Conservation (phyloP, 1,284 basidiomycete genomes). For the Ustilago sp. region DNA sequence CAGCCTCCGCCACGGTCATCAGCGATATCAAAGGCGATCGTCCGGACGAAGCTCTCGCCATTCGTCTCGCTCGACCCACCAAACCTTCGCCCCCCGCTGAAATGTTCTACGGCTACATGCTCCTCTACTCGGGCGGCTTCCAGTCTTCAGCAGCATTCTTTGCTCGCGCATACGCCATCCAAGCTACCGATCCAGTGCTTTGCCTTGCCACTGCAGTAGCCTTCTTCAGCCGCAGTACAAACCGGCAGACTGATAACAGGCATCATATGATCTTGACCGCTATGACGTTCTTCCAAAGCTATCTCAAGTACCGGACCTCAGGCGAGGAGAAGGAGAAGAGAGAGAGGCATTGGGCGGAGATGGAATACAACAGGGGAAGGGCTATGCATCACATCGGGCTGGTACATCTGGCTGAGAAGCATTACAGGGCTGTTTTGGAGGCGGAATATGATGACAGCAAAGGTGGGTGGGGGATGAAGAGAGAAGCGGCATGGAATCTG, state of each 20-base stretch:
- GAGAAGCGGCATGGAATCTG: slow-evolving; percentile 66
- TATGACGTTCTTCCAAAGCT: slow-evolving; percentile 47
- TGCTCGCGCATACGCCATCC: slow-evolving; percentile 85
- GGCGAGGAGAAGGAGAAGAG: slow-evolving; percentile 70
- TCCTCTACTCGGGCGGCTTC: slow-evolving; percentile 85
- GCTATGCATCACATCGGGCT: slow-evolving; percentile 83
- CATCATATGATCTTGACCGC: slow-evolving; percentile 75
- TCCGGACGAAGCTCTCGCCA: slow-evolving; percentile 20
- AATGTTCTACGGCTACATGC: slow-evolving; percentile 86
- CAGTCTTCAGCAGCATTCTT: slow-evolving; percentile 90
- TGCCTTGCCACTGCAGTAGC: slow-evolving; percentile 84
- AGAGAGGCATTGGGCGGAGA: slow-evolving; percentile 71
- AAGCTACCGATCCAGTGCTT: slow-evolving; percentile 84
- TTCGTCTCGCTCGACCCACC: slow-evolving; percentile 43
- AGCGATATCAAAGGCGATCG: slow-evolving; percentile 27
- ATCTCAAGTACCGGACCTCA: slow-evolving; percentile 75
- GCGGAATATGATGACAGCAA: neutral
- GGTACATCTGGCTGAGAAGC: slow-evolving; percentile 58
- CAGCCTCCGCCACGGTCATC: neutral
- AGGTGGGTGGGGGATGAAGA: slow-evolving; percentile 28
- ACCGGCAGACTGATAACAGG: slow-evolving; percentile 91
- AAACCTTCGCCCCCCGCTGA: slow-evolving; percentile 75
- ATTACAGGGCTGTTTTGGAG: slow-evolving; percentile 55
- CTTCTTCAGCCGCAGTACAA: slow-evolving; percentile 88
- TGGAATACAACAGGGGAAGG: slow-evolving; percentile 91